Evolutionary conservation across 352 stramenopile species (phyloP).

Genomic region (Blastocystis hominis): DNA sequence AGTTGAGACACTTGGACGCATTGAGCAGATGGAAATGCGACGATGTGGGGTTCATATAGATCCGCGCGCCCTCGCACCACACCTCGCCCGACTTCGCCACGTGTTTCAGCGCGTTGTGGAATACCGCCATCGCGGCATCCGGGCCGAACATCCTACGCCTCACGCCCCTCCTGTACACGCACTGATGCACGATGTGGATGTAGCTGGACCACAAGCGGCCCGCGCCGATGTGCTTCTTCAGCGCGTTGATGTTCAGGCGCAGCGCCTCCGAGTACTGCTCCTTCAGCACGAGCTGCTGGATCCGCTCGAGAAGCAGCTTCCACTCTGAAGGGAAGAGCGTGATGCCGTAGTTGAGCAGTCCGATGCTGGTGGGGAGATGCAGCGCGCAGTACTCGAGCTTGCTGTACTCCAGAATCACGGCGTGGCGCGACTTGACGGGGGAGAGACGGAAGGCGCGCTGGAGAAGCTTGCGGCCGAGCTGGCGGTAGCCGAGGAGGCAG

Average conservation of each 20-base stretch:
- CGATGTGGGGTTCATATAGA: constrained; percentile 72
- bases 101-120: constrained; percentile 67
- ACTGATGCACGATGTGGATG: constrained; percentile 42
- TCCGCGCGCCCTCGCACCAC: constrained; percentile 73
- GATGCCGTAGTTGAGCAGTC: constrained; percentile 68
- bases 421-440: constrained; percentile 69
- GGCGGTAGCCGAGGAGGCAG: constrained; percentile 63
- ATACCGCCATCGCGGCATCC: constrained; percentile 62
- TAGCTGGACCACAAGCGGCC: constrained; percentile 34
- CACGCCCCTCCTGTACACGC: background rate
- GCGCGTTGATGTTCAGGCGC: constrained; percentile 65
- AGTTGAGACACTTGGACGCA: constrained; percentile 69
- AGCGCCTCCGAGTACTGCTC: constrained; percentile 65
- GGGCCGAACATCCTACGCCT: constrained; percentile 62
- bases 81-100: constrained; percentile 81
- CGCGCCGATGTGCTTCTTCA: constrained; percentile 68
- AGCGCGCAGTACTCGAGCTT: constrained; percentile 72
- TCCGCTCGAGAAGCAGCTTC: constrained; percentile 74
- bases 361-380: constrained; percentile 66
- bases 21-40: constrained; percentile 68
- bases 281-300: constrained; percentile 70
- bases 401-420: constrained; percentile 72
- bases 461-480: constrained; percentile 71
- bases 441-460: constrained; percentile 69
- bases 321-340: constrained; percentile 66